phyloP scores from a whole-genome alignment of 192 early-diverging fungal genomes.

The Dimargaris cristalligena region DNA sequence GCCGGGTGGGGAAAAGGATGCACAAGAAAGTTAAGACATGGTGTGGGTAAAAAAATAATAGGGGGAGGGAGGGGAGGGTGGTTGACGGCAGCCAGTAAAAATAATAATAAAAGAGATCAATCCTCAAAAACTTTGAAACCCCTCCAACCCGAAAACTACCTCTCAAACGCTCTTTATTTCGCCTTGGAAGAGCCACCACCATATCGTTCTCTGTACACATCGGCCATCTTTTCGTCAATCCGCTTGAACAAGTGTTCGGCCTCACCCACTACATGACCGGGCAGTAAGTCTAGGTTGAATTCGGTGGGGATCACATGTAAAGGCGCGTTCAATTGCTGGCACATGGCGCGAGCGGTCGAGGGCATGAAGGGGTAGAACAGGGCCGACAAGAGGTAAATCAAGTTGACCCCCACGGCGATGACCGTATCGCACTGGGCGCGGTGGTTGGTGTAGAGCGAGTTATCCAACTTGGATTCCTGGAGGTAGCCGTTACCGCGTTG shows the following conservation, averaged over 20 bases:
- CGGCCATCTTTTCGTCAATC: slow-evolving; percentile 73
- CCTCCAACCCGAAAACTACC: no score
- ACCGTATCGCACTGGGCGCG: slow-evolving; percentile 76
- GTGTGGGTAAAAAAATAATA: no score
- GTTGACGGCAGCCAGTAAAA: no score
- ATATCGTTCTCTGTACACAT: slow-evolving; percentile 63
- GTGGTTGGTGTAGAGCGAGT: slow-evolving; percentile 61
- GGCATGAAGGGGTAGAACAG: slow-evolving; percentile 91
- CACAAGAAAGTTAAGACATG: no score
- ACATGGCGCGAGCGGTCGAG: slow-evolving; percentile 57
- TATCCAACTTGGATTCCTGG: slow-evolving; percentile 85
- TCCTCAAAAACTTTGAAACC: no score
- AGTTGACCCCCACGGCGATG: slow-evolving; percentile 60
- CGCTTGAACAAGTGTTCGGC: slow-evolving; percentile 81
- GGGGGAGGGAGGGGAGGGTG: no score
- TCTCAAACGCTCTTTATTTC: no score
- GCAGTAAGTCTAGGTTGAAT: slow-evolving; percentile 56
- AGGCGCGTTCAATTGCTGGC: slow-evolving; percentile 70
- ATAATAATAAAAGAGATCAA: no score
- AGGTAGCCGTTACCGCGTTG: slow-evolving; percentile 87
- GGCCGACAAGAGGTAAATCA: slow-evolving; percentile 77
- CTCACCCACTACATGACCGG: slow-evolving; percentile 68
- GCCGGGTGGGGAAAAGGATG: no score
- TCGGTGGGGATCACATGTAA: slow-evolving; percentile 56
- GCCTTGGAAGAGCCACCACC: no score